Evolutionary conservation across 768 basidiomycete species (phyloP).

Genomic region (Tylopilus plumbeoviolaceoides): DNA sequence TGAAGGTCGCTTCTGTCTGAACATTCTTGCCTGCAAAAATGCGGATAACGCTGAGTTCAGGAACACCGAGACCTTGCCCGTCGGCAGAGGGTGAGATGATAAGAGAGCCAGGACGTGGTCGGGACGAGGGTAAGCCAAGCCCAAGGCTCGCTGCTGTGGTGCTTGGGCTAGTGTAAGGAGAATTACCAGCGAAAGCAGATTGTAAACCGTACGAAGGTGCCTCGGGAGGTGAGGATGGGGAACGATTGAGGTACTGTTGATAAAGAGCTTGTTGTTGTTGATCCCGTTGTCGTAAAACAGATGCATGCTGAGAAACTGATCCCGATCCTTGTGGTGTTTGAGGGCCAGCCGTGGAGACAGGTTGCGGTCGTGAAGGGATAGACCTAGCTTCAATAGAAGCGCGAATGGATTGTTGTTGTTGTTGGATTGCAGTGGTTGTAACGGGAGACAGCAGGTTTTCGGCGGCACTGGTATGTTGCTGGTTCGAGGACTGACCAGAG

Average conservation of each 20-base stretch:
- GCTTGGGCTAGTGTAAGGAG: slow-evolving; percentile 38
- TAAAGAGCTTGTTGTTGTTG: slow-evolving; percentile 87
- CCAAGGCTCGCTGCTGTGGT: slow-evolving; percentile 40
- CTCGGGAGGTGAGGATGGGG: slow-evolving; percentile 76
- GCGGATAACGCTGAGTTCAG: slow-evolving; percentile 90
- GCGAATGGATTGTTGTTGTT: slow-evolving; percentile 45
- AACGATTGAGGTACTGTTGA: slow-evolving; percentile 84
- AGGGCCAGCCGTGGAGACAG: slow-evolving; percentile 21
- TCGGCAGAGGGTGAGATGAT: slow-evolving; percentile 62
- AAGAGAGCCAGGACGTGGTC: slow-evolving; percentile 74
- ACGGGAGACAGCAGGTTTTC: slow-evolving; percentile 46
- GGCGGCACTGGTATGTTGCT: slow-evolving; percentile 28
- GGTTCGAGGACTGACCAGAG: slow-evolving; percentile 50
- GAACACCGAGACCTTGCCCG: slow-evolving; percentile 59
- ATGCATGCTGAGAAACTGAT: slow-evolving; percentile 56
- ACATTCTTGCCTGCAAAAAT: slow-evolving; percentile 91
- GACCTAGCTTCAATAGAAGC: slow-evolving; percentile 16
- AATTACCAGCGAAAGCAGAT: slow-evolving; percentile 52
- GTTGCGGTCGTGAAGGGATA: slow-evolving; percentile 20
- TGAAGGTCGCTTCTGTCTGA: slow-evolving; percentile 95
- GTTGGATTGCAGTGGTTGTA: slow-evolving; percentile 51
- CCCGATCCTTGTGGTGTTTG: slow-evolving; percentile 28
- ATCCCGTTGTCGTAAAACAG: slow-evolving; percentile 79
- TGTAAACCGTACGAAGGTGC: slow-evolving; percentile 75
- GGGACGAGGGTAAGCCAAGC: slow-evolving; percentile 46